phyloP scores from a whole-genome alignment of 2,329 filamentous ascomycete genomes.

The Aspergillus felis region DNA sequence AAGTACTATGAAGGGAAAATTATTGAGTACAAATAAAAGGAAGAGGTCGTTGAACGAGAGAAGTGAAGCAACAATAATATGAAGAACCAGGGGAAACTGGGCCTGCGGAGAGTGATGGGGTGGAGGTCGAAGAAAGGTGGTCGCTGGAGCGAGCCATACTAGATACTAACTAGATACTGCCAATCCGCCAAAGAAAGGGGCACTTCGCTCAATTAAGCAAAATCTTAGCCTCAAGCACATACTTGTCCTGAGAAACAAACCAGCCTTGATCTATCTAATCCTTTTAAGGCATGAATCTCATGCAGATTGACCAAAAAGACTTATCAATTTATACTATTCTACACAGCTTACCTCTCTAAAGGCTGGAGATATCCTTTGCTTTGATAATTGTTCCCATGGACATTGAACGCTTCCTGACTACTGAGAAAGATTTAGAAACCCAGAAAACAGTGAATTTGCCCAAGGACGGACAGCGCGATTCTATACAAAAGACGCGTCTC shows the following conservation, averaged over 20 bases:
- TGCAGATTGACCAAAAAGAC: background rate
- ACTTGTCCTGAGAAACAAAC: background rate
- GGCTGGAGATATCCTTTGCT: background rate
- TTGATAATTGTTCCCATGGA: background rate
- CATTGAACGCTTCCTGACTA: background rate
- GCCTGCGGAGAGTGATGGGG: constrained; percentile 19
- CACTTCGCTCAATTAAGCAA: constrained; percentile 8
- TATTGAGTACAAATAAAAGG: constrained; percentile 9
- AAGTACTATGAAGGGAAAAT: constrained; percentile 10
- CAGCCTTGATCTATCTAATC: background rate
- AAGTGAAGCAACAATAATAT: constrained; percentile 20
- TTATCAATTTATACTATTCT: background rate
- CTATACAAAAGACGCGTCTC: background rate
- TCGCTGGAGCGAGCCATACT: constrained; percentile 11
- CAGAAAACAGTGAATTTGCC: background rate
- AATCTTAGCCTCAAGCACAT: constrained; percentile 5
- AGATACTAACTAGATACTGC: constrained; percentile 3
- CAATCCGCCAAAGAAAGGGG: constrained; percentile 32
- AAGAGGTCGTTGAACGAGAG: constrained; percentile 22
- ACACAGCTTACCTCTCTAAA: background rate
- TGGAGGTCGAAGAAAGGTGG: constrained; percentile 19
- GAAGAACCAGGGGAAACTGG: constrained; percentile 16
- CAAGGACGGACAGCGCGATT: background rate
- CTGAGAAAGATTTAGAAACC: background rate
- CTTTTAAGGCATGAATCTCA: background rate